Percentiles rank a stretch among this genome's conserved stretches.
Evolutionary conservation across 2,329 filamentous ascomycete species (phyloP).

Genomic region (Cladorrhinum sp.): DNA sequence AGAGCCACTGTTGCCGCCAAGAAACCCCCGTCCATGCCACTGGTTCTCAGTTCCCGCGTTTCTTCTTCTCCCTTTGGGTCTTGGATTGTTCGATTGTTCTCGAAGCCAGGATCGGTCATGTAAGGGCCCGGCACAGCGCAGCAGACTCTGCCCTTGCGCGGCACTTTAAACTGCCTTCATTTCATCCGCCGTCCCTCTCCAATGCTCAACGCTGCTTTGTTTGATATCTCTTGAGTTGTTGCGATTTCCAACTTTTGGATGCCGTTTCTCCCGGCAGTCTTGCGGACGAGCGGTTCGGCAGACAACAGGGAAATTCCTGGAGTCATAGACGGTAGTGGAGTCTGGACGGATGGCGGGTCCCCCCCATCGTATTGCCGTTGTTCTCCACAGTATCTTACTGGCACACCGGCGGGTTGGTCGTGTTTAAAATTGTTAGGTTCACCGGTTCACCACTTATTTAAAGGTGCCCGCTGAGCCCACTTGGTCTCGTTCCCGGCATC

Average conservation of each 20-base stretch:
- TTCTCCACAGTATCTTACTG: neutral
- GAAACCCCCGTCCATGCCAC: neutral
- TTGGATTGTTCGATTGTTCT: slow-evolving; percentile 20
- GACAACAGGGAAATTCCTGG: neutral
- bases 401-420: neutral
- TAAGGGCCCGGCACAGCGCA: slow-evolving; percentile 19
- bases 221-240: neutral
- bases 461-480: too few relatives aligned
- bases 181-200: neutral
- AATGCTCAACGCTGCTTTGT: neutral
- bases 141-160: slow-evolving; percentile 14
- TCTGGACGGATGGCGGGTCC: neutral
- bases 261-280: neutral
- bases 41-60: neutral
- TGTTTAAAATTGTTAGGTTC: too few relatives aligned
- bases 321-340: neutral
- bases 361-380: neutral
- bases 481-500: neutral
- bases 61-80: slow-evolving; percentile 5
- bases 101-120: slow-evolving; percentile 19
- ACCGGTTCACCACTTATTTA: too few relatives aligned
- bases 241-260: neutral
- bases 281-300: neutral
- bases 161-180: slow-evolving; percentile 9
- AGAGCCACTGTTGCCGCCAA: slow-evolving; percentile 6